A percentile compares a stretch with the other conserved stretches of the same genome.
Conservation (phyloP, 352 stramenopile genomes). For the Pythium pyrilobum region DNA sequence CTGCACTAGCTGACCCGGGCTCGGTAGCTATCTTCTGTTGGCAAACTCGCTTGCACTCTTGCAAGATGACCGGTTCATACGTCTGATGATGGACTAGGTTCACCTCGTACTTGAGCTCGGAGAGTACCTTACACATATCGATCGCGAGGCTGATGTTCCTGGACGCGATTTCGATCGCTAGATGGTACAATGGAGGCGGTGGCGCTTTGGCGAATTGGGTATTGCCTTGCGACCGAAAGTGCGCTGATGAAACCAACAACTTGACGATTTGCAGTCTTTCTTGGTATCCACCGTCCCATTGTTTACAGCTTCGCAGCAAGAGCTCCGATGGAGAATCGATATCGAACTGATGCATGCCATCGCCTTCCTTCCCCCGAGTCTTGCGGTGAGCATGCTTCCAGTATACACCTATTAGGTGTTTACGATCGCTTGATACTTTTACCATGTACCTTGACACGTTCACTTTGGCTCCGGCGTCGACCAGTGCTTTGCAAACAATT, state of each 20-base stretch:
- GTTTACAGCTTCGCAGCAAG: constrained; percentile 21
- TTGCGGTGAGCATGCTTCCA: constrained; percentile 20
- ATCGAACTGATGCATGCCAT: constrained; percentile 13
- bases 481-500: constrained; percentile 24
- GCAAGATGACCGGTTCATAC: constrained; percentile 39
- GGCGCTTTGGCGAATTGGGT: constrained; percentile 21
- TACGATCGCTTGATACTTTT: too few species aligned
- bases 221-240: not conserved
- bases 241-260: not conserved
- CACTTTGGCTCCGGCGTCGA: constrained; percentile 24
- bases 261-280: constrained; percentile 18
- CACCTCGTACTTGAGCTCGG: constrained; percentile 38
- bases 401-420: constrained; percentile 26
- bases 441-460: constrained; percentile 26
- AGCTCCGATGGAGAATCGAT: constrained; percentile 22
- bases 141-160: constrained; percentile 45
- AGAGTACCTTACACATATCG: constrained; percentile 42
- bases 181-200: constrained; percentile 33
- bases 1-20: not conserved
- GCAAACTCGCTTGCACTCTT: constrained; percentile 60
- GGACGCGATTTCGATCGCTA: constrained; percentile 35
- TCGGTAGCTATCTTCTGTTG: not conserved
- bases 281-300: not conserved
- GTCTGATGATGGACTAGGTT: constrained; percentile 36
- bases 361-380: not conserved